phyloP scores from a whole-genome alignment of 768 basidiomycete species.

The Trametes meyenii region DNA sequence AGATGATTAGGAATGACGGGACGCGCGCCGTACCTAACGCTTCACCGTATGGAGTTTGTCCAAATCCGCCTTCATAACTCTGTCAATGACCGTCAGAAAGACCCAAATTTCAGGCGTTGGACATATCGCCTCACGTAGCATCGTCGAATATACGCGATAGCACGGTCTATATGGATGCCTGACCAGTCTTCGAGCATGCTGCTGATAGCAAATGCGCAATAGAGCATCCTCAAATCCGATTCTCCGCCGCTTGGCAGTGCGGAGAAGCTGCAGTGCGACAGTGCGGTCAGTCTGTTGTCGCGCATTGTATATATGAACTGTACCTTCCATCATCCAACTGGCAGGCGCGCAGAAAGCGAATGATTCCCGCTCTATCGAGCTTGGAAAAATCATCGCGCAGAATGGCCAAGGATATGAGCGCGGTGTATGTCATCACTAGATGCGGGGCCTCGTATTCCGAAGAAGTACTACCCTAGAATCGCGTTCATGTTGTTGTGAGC shows the following conservation, averaged over 20 bases:
- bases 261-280: constrained; percentile 59
- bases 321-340: constrained; percentile 87
- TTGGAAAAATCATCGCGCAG: constrained; percentile 81
- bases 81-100: constrained; percentile 33
- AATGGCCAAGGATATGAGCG: constrained; percentile 79
- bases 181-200: constrained; percentile 82
- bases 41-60: constrained; percentile 79
- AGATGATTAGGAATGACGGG: neutral
- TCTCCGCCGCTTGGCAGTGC: constrained; percentile 70
- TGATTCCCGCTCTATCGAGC: constrained; percentile 71
- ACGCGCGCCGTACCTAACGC: constrained; percentile 65
- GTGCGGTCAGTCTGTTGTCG: constrained; percentile 6
- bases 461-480: constrained; percentile 25
- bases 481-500: neutral
- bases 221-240: constrained; percentile 80
- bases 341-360: constrained; percentile 66
- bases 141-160: constrained; percentile 62
- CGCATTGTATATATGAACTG: constrained; percentile 16
- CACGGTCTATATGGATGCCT: constrained; percentile 61
- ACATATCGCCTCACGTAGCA: constrained; percentile 62
- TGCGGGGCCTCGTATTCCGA: constrained; percentile 71
- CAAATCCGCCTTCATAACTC: constrained; percentile 95
- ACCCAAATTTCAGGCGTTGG: neutral
- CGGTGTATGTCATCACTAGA: constrained; percentile 93
- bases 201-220: constrained; percentile 86